phyloP scores from a whole-genome alignment of 1,139 yeast genomes.

The Candida smagusa region DNA sequence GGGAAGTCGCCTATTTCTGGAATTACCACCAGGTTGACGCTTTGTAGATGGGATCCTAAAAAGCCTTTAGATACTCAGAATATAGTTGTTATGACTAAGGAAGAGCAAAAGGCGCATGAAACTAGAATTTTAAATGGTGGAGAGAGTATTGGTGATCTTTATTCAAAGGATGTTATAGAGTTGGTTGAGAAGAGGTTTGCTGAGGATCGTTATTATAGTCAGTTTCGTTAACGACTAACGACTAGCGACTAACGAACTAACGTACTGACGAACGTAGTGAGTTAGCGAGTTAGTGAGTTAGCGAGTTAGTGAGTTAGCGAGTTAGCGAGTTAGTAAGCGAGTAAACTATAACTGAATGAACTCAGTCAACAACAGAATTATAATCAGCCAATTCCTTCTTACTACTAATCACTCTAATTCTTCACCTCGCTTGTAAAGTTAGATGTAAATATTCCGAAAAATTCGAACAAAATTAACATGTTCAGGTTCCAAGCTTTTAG shows the following conservation, averaged over 20 bases:
- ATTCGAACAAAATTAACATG: constrained; percentile 1
- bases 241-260: too few species aligned
- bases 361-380: too few species aligned
- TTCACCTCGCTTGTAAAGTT: too few species aligned
- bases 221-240: constrained; percentile 39
- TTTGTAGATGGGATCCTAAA: constrained; percentile 79
- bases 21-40: constrained; percentile 70
- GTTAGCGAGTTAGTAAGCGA: too few species aligned
- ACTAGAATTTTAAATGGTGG: constrained; percentile 65
- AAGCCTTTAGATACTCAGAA: constrained; percentile 61
- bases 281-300: too few species aligned
- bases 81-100: constrained; percentile 82
- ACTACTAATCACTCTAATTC: too few species aligned
- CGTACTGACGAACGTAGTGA: too few species aligned
- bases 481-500: constrained; percentile 9
- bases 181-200: constrained; percentile 60
- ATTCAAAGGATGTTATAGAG: constrained; percentile 56
- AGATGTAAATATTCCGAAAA: too few species aligned
- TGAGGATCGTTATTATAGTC: constrained; percentile 71
- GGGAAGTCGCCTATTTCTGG: constrained; percentile 92
- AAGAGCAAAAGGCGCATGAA: constrained; percentile 81
- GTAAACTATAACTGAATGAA: too few species aligned
- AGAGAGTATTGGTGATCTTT: constrained; percentile 59
- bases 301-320: too few species aligned
- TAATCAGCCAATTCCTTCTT: too few species aligned